Evolutionary conservation across 2,329 filamentous ascomycete species (phyloP), one percentile per base, ranked within the genome.

Genomic region (Phyllosticta ampelicida): DNA sequence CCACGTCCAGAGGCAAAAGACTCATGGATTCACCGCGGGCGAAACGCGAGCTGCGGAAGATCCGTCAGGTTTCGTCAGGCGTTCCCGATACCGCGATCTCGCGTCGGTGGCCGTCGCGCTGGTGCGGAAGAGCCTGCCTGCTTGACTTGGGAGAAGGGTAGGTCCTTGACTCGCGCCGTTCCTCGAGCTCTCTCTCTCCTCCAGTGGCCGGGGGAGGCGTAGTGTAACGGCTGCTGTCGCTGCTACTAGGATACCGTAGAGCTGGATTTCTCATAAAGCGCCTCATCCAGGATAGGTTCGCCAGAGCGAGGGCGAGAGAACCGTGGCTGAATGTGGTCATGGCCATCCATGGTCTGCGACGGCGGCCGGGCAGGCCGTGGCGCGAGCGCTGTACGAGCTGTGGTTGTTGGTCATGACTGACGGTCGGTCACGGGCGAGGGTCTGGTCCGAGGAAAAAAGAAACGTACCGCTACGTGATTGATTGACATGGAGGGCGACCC

Each of bases 201-300:
- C 36, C 16, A n/a, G n/a, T n/a, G n/a, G n/a, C 36, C 36, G 36
- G 36, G n/a, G 3, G n/a, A n/a, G 36, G 36, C 48, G 50, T 58
- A 58, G 55, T 48, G 55, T 50, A 58, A 58, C 51, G 55, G 55
- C 55, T 53, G 55, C 55, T 58, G 55, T 51, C 53, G 55, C 55
- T 51, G 55, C 53, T 53, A 16, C 36, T 44, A n/a, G 36, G 36
- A 44, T 44, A 16, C 55, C 50, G 52, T 44, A 36, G 55, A 58
- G 55, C 55, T 58, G 55, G 55, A 58, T 53, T 26, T 50, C 52
- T n/a, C 50, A 53, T 50, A 30, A 30, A 53, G 36, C 55, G 36
- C 11, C 36, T 44, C 2, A 3, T 44, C 36, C 36, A 44, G 36
- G 36, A 44, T 6, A 44, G 36, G 36, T 16, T 44, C 36, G 36